Base-by-base conservation (phyloP, 306 rosid genomes). In the Quercus dentata region DNA sequence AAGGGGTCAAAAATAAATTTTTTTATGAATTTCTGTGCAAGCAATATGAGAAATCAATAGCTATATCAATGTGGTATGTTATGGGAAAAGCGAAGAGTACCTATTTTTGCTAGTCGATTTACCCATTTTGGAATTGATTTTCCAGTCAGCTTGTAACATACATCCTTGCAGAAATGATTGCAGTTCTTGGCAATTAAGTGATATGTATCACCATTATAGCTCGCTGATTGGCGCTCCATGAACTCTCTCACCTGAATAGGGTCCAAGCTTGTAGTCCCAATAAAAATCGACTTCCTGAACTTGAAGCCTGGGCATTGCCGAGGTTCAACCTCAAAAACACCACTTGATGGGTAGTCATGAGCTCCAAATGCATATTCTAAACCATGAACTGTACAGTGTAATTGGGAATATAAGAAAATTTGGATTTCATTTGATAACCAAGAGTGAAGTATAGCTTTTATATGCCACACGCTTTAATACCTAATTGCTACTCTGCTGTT, bases 241-340 rank as follows among this genome's bases (percentile, higher is more conserved):
- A 96, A 96, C 82, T 93, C 98, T 85, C 99, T 90, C 71, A 91
- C 98, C 84, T 90, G 91, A 57, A 71, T 59, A 44, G 97, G 85
- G 74, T 91, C 92, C 79, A 96, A 78, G 77, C 93, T 28, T 31
- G 99, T 93, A n/a, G 93, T 89, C 83, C 99, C 99, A 19, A 96
- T 88, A 71, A 89, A 87, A 79, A 96, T 90, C 27, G 99, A 93
- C 89, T 84, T 89, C 87, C 98, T 85, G 85, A 96, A 96, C 83
- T 91, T 96, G 87, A 95, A 95, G 57, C 98, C 99, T 1, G 99
- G 99, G 79, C 99, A 96, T 56, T 93, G 97, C 73, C 91, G 89
- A 81, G 99, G 99, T 86, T 93, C 97, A 41, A 96, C 99, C 83
- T 96, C 99, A 85, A 93, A 96, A 81, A 96, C 99, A 56, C 99